Evolutionary conservation across 768 basidiomycete genomes (phyloP).

Genomic region (Collybiopsis confluens): DNA sequence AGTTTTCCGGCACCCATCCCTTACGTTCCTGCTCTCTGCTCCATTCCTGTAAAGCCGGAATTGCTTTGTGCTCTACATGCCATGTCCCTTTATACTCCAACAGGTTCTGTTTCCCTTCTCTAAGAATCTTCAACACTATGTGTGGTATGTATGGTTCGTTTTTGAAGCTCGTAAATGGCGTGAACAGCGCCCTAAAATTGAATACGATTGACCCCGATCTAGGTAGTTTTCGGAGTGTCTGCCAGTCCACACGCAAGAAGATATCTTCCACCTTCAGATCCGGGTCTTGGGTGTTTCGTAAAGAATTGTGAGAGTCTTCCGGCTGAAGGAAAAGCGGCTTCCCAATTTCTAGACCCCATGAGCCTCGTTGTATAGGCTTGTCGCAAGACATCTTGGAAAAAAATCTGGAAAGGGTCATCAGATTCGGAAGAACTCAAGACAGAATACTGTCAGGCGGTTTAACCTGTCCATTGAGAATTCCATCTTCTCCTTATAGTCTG

Average conservation of each 20-base stretch:
- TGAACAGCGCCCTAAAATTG: conserved; percentile 53
- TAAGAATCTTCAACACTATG: conserved; percentile 38
- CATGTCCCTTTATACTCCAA: conserved; percentile 40
- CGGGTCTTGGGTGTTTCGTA: conserved; percentile 28
- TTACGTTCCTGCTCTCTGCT: conserved; percentile 43
- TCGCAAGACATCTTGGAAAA: conserved; percentile 43
- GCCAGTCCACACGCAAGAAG: conserved; percentile 50
- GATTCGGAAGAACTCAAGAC: background rate
- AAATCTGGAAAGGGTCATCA: conserved; percentile 24
- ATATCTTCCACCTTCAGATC: conserved; percentile 36
- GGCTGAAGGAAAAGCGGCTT: conserved; percentile 42
- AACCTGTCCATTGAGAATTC: conserved; percentile 47
- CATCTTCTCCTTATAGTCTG: conserved; percentile 48
- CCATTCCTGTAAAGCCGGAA: conserved; percentile 45
- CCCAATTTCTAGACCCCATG: conserved; percentile 49
- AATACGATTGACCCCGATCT: conserved; percentile 44
- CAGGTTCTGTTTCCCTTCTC: conserved; percentile 34
- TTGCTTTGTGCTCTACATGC: conserved; percentile 37
- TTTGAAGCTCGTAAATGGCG: conserved; percentile 38
- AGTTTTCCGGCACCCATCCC: conserved; percentile 41
- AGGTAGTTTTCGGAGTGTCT: conserved; percentile 47
- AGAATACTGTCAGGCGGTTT: background rate
- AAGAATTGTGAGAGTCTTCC: conserved; percentile 30
- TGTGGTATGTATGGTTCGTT: conserved; percentile 45
- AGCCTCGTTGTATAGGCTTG: conserved; percentile 50